Base-by-base conservation (phyloP, 306 rosid genomes). In the Pueraria montana region DNA sequence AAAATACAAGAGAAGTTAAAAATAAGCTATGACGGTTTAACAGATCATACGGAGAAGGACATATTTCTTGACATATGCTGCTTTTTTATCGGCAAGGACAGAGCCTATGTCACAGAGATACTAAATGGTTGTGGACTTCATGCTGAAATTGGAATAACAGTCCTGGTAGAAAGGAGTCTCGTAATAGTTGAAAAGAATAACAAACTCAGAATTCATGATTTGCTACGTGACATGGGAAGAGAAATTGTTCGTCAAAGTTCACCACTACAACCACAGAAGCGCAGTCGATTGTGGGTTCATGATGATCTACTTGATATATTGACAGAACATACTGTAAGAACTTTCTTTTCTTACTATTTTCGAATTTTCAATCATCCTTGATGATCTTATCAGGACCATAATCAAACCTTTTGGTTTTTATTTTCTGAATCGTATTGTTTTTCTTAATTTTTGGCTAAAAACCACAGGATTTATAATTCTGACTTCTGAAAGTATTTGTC, bases 21-120 rank as follows among this genome's bases (percentile, higher is more conserved):
- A 34, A 34, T 34, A 34, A 34, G 38, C 38, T 34, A 34, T 34
- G 38, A 34, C 4, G 6, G 76, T 8, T 20, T 80, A 1, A 77
- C 26, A 4, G 62, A 56, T 68, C 4, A 62, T 2, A 52, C 21
- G 5, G 12, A 50, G 1, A 74, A 49, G 27, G 86, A 49, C 17
- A 78, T 82, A 32, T 86, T 86, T 4, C 82, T 79, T 18, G 86
- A 86, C 43, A 53, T 86, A 69, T 59, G 74, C 0, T 82, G 78
- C 50, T 86, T 79, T 65, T 83, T 83, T 21, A 62, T 79, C 1
- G 87, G 84, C 6, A 68, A 56, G 87, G 61, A 82, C 14, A 48
- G 2, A 9, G 27, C 53, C 0, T 14, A 49, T 1, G 87, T 82
- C 10, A 66, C 5, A n/a, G 7, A 69, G 48, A 48, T 79, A 26